Base-by-base conservation (phyloP, 768 basidiomycete species). In the Udeniomyces megalosporus region DNA sequence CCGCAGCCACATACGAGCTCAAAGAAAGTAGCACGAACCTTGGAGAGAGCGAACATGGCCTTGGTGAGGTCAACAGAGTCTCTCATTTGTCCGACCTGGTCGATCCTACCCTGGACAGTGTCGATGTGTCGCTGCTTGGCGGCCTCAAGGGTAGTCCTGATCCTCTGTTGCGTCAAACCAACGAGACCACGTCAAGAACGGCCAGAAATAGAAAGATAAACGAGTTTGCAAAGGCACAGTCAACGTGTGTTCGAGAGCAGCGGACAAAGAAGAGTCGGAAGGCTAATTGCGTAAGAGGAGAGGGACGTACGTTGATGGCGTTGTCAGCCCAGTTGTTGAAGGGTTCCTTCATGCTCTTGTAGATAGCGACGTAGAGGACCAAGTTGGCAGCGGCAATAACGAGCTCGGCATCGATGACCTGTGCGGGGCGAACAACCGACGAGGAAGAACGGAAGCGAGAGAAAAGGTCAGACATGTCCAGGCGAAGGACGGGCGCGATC, bases 31-130 rank as follows among this genome's bases (percentile, higher is more conserved):
- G 20, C 63, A 54, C 60, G 29, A 48, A 85, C 89, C 82, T 93
- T 92, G 70, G 95, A 92, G 62, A 96, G 77, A 59, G 84, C 79
- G 72, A 96, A 99, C 70, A 99, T 86, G 55, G 79, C 82, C 76
- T 92, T 76, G 60, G 95, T 99, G 69, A 97, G 77, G 60, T 82
- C 80, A 66, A 91, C 88, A 69, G 95, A 93, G 72, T 96, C 92
- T 76, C 90, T 93, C 84, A 97, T 86, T 75, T 91, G 82, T 45
- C 81, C 83, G 67, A 99, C 93, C 58, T 84, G 83, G 72, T 81
- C 79, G 74, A 99, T 97, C 71, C 95, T 88, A 71, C 85, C 83
- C 76, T 88, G 83, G 69, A 99, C 92, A 55, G 89, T 88, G 69
- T 85, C 80, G 47, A 90, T 92, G 80, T 99, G 95, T 20, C 70